Percentiles rank a stretch among this genome's conserved stretches.
Evolutionary conservation across 805 yeast species (phyloP).

Genomic region (Sungouiella blattae): DNA sequence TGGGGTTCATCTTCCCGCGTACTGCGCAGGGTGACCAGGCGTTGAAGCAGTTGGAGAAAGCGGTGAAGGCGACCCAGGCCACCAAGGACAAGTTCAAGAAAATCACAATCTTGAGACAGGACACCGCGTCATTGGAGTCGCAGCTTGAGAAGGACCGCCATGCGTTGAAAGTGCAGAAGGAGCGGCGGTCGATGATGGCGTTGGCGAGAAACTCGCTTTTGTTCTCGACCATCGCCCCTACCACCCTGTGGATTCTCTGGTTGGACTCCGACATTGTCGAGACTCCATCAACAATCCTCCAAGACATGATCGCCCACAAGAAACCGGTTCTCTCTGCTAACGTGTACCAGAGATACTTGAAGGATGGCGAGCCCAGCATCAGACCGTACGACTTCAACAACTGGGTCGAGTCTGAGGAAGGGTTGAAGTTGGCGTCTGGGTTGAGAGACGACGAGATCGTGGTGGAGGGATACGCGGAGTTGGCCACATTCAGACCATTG

Average conservation of each 20-base stretch:
- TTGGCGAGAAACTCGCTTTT: slow-evolving; percentile 88
- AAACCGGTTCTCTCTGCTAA: slow-evolving; percentile 89
- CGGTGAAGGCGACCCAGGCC: slow-evolving; percentile 68
- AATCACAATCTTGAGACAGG: slow-evolving; percentile 88
- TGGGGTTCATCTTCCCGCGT: slow-evolving; percentile 91
- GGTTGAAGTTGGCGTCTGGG: slow-evolving; percentile 64
- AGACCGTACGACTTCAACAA: slow-evolving; percentile 95
- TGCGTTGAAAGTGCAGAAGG: slow-evolving; percentile 80
- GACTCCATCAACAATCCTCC: slow-evolving; percentile 76
- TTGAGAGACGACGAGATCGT: slow-evolving; percentile 87
- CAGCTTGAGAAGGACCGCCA: slow-evolving; percentile 89
- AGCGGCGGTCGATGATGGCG: slow-evolving; percentile 88
- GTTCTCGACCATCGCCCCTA: slow-evolving; percentile 83
- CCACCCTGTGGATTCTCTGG: slow-evolving; percentile 96
- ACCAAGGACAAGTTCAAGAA: slow-evolving; percentile 69
- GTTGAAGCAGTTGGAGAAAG: slow-evolving; percentile 65
- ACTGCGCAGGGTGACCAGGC: slow-evolving; percentile 78
- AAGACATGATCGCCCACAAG: slow-evolving; percentile 82
- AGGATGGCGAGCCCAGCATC: slow-evolving; percentile 55
- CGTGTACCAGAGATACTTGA: slow-evolving; percentile 79
- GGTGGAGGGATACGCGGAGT: slow-evolving; percentile 90
- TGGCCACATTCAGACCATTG: slow-evolving; percentile 90
- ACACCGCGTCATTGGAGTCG: slow-evolving; percentile 67
- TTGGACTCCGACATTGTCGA: slow-evolving; percentile 92
- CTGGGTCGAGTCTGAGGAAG: slow-evolving; percentile 87